phyloP scores from a whole-genome alignment of 2,329 filamentous ascomycete species.

The Diaporthe vaccinii region DNA sequence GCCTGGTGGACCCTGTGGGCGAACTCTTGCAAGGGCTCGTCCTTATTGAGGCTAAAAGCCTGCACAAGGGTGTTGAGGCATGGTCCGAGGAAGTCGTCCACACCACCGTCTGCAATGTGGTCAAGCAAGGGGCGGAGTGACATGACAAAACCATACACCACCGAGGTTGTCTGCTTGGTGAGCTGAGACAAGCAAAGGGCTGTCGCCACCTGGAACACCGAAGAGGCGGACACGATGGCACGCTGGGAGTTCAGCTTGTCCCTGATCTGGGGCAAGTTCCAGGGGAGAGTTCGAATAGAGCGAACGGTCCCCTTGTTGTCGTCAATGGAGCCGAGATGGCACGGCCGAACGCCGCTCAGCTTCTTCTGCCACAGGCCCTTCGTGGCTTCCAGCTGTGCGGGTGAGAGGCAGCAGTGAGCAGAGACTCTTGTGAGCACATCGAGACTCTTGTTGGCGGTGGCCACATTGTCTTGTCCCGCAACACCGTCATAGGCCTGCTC shows the following conservation, averaged over 20 bases:
- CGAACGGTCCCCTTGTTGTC: slow-evolving; percentile 28
- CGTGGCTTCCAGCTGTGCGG: slow-evolving; percentile 9
- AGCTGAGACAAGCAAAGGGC: slow-evolving; percentile 42
- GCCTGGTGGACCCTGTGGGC: slow-evolving; percentile 39
- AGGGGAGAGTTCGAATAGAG: slow-evolving; percentile 21
- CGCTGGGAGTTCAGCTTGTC: slow-evolving; percentile 31
- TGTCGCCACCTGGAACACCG: slow-evolving; percentile 42
- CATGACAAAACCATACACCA: slow-evolving; percentile 43
- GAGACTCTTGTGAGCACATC: slow-evolving; percentile 28
- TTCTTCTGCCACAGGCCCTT: slow-evolving; percentile 32
- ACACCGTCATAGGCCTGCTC: slow-evolving; percentile 39
- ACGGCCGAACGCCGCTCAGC: slow-evolving; percentile 26
- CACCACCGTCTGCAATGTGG: slow-evolving; percentile 24
- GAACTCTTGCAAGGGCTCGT: slow-evolving; percentile 37
- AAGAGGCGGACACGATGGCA: slow-evolving; percentile 36
- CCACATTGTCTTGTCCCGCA: neutral
- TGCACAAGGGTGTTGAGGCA: slow-evolving; percentile 46
- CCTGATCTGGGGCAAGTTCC: slow-evolving; percentile 34
- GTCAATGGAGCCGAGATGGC: slow-evolving; percentile 27
- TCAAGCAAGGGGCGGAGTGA: slow-evolving; percentile 42
- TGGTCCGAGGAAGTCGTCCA: slow-evolving; percentile 42
- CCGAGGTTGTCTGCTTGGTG: slow-evolving; percentile 35
- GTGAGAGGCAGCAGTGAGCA: slow-evolving; percentile 25
- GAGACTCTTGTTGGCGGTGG: slow-evolving; percentile 12
- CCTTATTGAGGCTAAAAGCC: slow-evolving; percentile 33